phyloP scores from a whole-genome alignment of 164 flowering plant species.

The Cinnamomum micranthum region DNA sequence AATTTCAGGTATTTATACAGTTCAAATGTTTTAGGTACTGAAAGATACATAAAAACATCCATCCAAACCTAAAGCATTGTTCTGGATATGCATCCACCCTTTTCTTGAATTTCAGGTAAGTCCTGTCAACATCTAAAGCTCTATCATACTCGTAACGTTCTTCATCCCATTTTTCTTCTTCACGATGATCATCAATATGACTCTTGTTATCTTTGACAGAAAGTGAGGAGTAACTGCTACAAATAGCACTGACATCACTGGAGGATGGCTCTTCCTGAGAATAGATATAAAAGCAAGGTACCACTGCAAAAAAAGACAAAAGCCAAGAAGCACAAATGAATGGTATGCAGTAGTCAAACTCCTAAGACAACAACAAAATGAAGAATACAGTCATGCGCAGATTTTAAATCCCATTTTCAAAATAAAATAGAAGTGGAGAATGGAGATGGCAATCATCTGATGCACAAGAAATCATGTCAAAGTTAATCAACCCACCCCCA shows the following conservation, averaged over 20 bases:
- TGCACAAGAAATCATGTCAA: not conserved
- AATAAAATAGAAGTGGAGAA: not conserved
- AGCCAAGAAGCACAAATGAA: slow-evolving; percentile 7
- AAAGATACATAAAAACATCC: not conserved
- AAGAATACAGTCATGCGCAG: not conserved
- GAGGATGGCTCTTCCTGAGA: slow-evolving; percentile 43
- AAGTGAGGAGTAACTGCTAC: slow-evolving; percentile 38
- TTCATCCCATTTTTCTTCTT: slow-evolving; percentile 65
- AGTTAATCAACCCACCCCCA: not conserved
- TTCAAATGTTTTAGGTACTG: not conserved
- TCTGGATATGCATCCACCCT: slow-evolving; percentile 71
- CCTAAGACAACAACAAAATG: not conserved
- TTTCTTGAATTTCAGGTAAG: slow-evolving; percentile 90
- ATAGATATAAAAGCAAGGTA: slow-evolving; percentile 85
- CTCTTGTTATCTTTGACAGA: slow-evolving; percentile 36
- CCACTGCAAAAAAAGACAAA: slow-evolving; percentile 46
- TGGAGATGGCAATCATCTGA: not conserved
- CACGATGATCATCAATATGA: slow-evolving; percentile 26
- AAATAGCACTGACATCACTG: slow-evolving; percentile 23
- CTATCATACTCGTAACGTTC: slow-evolving; percentile 85
- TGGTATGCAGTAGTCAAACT: not conserved
- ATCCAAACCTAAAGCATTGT: slow-evolving; percentile 82
- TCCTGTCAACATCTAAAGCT: slow-evolving; percentile 77
- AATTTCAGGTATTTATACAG: slow-evolving; percentile 59
- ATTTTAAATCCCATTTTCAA: not conserved